These are phyloP conservation scores for Striga hermonthica DNA, from an alignment of 305 asterid genomes.

Conservation along the genomic window DNA sequence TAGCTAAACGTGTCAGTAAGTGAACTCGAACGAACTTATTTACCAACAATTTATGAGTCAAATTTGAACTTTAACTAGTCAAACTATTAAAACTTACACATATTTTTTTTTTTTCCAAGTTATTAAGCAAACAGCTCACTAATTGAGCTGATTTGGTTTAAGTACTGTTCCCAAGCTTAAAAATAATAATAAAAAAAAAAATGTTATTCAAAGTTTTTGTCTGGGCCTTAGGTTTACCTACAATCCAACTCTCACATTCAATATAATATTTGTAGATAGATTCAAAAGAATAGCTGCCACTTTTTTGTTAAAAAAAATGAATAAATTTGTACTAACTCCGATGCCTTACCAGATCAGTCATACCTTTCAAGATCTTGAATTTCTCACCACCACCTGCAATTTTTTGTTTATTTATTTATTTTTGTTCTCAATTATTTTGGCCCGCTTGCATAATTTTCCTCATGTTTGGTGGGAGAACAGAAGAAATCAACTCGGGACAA, in stretches of 20 bases:
- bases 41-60: too few relatives aligned
- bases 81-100: too few relatives aligned
- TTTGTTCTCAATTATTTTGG: conserved; percentile 22
- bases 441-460: background rate
- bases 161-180: too few relatives aligned
- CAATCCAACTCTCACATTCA: background rate
- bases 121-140: conserved; percentile 10
- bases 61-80: too few relatives aligned
- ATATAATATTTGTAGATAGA: conserved; percentile 17
- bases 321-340: background rate
- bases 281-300: conserved; percentile 33
- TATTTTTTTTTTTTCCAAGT: too few relatives aligned
- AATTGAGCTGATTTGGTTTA: too few relatives aligned
- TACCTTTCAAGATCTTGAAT: conserved; percentile 36
- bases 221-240: too few relatives aligned
- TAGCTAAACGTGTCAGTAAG: too few relatives aligned
- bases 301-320: conserved; percentile 11
- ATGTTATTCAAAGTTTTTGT: too few relatives aligned
- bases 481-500: background rate
- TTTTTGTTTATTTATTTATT: too few relatives aligned
- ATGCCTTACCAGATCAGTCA: conserved; percentile 18
- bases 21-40: too few relatives aligned
- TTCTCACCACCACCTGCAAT: conserved; percentile 25
- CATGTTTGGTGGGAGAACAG: background rate
- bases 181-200: too few relatives aligned